Evolutionary conservation across 2,329 filamentous ascomycete species (phyloP).

Genomic region (Zymoseptoria crescenta): DNA sequence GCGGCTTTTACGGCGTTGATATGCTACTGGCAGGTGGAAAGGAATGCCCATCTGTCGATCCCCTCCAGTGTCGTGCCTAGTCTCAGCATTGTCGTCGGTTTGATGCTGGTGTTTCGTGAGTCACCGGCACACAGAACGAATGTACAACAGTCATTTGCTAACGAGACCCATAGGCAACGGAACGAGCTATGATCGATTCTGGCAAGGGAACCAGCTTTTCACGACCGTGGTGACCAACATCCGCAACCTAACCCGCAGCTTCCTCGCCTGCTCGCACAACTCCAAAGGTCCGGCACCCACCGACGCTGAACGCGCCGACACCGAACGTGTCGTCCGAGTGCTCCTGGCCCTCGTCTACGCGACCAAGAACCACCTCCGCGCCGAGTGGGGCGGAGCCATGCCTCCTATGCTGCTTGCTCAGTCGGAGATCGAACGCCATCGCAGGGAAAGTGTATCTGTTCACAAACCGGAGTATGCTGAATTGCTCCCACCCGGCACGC

Average conservation of each 20-base stretch:
- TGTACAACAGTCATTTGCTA: neutral
- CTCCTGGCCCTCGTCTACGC: conserved; percentile 56
- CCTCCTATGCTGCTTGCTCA: conserved; percentile 19
- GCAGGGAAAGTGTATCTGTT: conserved; percentile 24
- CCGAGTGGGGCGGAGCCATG: conserved; percentile 50
- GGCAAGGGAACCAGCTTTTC: conserved; percentile 44
- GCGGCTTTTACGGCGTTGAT: conserved; percentile 51
- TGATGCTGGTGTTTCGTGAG: conserved; percentile 49
- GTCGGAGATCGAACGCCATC: conserved; percentile 18
- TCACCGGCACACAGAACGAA: neutral
- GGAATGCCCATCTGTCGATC: conserved; percentile 43
- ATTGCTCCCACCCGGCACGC: conserved; percentile 27
- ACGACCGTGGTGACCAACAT: conserved; percentile 51
- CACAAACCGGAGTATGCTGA: conserved; percentile 29
- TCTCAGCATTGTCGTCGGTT: conserved; percentile 57
- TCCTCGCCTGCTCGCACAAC: conserved; percentile 42
- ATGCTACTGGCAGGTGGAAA: conserved; percentile 46
- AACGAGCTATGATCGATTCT: conserved; percentile 58
- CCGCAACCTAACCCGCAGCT: conserved; percentile 51
- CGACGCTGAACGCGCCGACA: conserved; percentile 45
- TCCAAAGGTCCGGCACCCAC: conserved; percentile 25
- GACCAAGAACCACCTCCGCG: conserved; percentile 56
- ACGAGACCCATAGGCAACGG: conserved; percentile 39
- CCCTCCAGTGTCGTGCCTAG: conserved; percentile 55
- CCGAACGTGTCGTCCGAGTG: conserved; percentile 52